Base-by-base conservation (phyloP, 2,329 filamentous ascomycete genomes). In the Xylariaceae sp. region DNA sequence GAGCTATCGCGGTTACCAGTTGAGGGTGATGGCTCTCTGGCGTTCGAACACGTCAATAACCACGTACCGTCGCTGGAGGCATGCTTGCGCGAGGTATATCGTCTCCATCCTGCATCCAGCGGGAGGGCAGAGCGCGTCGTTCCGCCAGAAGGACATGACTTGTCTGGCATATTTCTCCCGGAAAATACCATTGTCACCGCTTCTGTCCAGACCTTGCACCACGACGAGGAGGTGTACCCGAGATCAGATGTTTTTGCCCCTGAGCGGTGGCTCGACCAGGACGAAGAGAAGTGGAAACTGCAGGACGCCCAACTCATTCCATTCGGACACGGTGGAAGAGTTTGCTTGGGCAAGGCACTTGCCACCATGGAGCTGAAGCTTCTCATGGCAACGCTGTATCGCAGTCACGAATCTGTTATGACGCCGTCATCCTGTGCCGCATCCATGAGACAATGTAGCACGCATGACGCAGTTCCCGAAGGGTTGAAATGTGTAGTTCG, bases 361-460 rank as follows among this genome's bases (percentile, higher is more conserved):
- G 43, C 43, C n/a, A 45, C 43, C 10, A 34, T 45, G 43, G 43
- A 45, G 14, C 5, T 36, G 14, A 46, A 39, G 44, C 22, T 39
- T 17, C 44, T 43, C 9, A 28, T 28, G 13, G 42, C 42, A 22
- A 12, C 42, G 3, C 14, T 43, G 16, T 43, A 43, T 16, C 18
- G n/a, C 3, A 14, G 14, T 12, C 18, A 28, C 13, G 33, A 33
- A 47, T 10, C 12, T 16, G 4, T 16, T 4, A 16, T 34, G n/a
- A 28, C 22, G 7, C 22, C 22, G 22, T 28, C 22, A 7, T 28
- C 22, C 22, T 5, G 22, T 28, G 22, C 43, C 2, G 33, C 22
- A 3, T 43, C 42, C 5, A 43, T 28, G 42, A 28, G 17, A 17
- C 16, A 43, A 31, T 22, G 18, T 31, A 43, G 42, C 18, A 43